A percentile compares a stretch with the other conserved stretches of the same genome.
Evolutionary conservation across 208 protist species (phyloP).

Genomic region (Herpetomonas tarakana): DNA sequence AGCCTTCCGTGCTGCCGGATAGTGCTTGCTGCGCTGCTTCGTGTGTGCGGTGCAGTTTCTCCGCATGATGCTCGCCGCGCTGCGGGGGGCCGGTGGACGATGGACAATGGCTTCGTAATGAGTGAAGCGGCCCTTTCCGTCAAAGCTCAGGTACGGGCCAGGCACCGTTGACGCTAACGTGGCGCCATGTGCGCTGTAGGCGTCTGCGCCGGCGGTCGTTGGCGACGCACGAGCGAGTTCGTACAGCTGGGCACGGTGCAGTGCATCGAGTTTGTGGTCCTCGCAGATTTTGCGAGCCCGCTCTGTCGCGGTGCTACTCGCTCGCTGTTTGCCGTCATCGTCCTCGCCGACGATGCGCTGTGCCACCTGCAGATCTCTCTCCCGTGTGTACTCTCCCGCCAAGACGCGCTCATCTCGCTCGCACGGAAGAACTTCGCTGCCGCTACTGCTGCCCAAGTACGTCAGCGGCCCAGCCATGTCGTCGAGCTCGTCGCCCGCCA

Average conservation of each 20-base stretch:
- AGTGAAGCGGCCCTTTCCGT: constrained; percentile 26
- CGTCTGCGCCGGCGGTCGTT: background rate
- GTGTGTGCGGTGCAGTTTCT: background rate
- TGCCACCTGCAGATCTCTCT: background rate
- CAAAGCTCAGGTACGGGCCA: constrained; percentile 38
- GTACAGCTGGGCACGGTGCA: background rate
- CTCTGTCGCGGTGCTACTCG: background rate
- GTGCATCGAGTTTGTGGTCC: background rate
- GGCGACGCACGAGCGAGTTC: background rate
- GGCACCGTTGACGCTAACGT: constrained; percentile 17
- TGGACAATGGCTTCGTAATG: constrained; percentile 33
- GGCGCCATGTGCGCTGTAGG: background rate
- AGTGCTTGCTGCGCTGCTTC: constrained; percentile 18
- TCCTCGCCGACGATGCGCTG: background rate
- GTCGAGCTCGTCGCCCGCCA: background rate
- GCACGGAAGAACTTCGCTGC: background rate
- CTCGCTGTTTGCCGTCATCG: background rate
- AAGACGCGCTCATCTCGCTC: background rate
- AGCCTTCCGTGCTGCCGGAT: constrained; percentile 18
- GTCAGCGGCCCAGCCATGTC: background rate
- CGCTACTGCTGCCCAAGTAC: constrained; percentile 1
- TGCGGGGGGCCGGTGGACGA: constrained; percentile 23
- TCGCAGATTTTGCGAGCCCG: background rate
- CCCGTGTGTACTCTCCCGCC: background rate
- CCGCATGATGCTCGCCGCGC: constrained; percentile 4